Evolutionary conservation across 2,329 filamentous ascomycete genomes (phyloP).

Genomic region (Davidsoniella eucalypti): DNA sequence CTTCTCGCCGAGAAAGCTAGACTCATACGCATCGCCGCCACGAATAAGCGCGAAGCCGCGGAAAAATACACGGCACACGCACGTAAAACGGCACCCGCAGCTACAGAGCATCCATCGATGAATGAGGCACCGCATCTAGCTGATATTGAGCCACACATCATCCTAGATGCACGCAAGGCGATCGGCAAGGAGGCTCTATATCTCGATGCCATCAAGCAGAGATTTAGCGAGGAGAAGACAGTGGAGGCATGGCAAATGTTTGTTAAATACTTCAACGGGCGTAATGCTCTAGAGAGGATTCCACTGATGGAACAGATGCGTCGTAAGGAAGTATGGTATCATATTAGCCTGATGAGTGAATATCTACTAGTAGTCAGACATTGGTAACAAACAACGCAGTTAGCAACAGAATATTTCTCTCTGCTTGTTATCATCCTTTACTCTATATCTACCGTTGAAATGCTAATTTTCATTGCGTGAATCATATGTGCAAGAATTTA

Average conservation of each 20-base stretch:
- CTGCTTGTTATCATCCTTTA: neutral
- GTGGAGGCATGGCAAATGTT: constrained; percentile 56
- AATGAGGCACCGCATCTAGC: constrained; percentile 42
- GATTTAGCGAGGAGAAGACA: constrained; percentile 34
- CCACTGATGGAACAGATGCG: constrained; percentile 74
- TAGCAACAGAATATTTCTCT: neutral
- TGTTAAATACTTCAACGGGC: constrained; percentile 77
- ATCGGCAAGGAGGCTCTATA: constrained; percentile 64
- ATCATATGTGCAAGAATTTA: too few relatives aligned
- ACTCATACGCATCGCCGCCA: constrained; percentile 39
- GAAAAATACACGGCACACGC: constrained; percentile 40
- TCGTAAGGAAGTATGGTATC: constrained; percentile 60
- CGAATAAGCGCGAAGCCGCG: constrained; percentile 36
- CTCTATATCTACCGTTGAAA: too few relatives aligned
- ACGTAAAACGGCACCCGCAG: constrained; percentile 30
- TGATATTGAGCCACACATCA: constrained; percentile 45
- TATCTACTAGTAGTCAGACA: constrained; percentile 51
- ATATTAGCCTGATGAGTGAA: constrained; percentile 49
- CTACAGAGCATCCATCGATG: constrained; percentile 37
- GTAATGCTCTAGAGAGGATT: constrained; percentile 70
- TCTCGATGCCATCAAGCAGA: constrained; percentile 39
- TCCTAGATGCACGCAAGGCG: constrained; percentile 63
- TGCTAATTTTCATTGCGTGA: too few relatives aligned
- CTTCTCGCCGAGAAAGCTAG: constrained; percentile 45
- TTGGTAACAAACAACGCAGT: constrained; percentile 32